Base-by-base conservation (phyloP, 495 filamentous ascomycete genomes). In the Xylaria telfairii region DNA sequence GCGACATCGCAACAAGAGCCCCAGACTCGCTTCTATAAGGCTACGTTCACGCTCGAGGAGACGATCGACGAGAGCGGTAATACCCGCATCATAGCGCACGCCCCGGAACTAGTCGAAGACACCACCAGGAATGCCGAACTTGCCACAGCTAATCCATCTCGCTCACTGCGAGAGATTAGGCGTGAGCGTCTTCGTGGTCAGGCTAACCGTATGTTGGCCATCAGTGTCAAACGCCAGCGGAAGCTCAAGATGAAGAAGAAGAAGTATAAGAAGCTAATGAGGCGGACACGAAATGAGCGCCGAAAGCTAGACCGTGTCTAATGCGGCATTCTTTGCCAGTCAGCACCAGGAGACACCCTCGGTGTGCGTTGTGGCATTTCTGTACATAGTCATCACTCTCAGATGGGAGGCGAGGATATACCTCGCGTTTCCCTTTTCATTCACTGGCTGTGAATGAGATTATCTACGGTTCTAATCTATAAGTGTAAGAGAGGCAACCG, bases 161-260 rank as follows among this genome's bases (percentile, higher is more conserved):
- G 74, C 49, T 79, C 78, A 19, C 63, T 75, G 69, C 82, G 86
- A 67, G 82, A 88, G 74, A 73, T 84, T 64, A 81, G 78, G 72
- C 84, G 87, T 64, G 83, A 86, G 41, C 81, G 81, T 21, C 76
- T 79, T 17, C 79, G 80, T 30, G 73, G 77, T 37, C 79, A 81
- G 62, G 73, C 74, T 47, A 77, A 76, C 30, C 81, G 83, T 73
- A 85, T 87, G 85, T 82, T 88, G 37, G 84, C 90, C 21, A 92
- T 99, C 75, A 96, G 92, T 80, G 96, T 97, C 69, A 92, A 90
- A 82, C 87, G 96, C 81, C 92, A 94, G 72, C 86, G 94, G 76
- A 93, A 92, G 83, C 83, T 95, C 79, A 97, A 95, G 89, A 99
- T 99, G 95, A 99, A 99, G 93, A 99, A 98, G 87, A 95, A 98